phyloP scores from a whole-genome alignment of 306 rosid genomes.

The Vicia faba region DNA sequence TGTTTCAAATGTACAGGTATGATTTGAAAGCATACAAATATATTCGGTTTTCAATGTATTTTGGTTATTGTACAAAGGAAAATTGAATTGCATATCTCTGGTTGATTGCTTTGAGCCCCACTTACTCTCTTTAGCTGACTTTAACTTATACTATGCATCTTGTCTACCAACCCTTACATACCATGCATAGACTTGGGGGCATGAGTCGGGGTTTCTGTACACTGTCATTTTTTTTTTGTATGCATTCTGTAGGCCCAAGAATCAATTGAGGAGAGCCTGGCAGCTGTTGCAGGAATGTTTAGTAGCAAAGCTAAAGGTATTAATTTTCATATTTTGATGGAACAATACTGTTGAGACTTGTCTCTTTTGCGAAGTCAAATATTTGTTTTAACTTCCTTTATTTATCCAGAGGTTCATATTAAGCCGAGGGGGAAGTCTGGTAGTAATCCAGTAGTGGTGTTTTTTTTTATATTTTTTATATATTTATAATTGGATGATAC shows the following conservation, averaged over 20 bases:
- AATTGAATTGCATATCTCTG: slow-evolving; percentile 21
- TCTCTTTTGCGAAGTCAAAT: slow-evolving; percentile 23
- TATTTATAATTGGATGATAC: slow-evolving; percentile 5
- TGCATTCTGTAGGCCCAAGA: slow-evolving; percentile 69
- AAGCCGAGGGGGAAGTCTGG: slow-evolving; percentile 19
- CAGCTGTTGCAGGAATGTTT: slow-evolving; percentile 99
- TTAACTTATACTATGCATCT: slow-evolving; percentile 15
- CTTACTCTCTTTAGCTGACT: slow-evolving; percentile 27
- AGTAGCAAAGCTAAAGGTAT: slow-evolving; percentile 99
- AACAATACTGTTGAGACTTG: slow-evolving; percentile 12
- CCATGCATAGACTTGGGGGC: slow-evolving; percentile 13
- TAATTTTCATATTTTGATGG: slow-evolving; percentile 31
- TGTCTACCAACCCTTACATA: slow-evolving; percentile 8
- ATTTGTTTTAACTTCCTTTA: slow-evolving; percentile 17
- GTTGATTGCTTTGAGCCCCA: slow-evolving; percentile 29
- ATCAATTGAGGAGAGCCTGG: slow-evolving; percentile 92
- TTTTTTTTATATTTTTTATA: slow-evolving; percentile 21
- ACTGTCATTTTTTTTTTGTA: slow-evolving; percentile 25
- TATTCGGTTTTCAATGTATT: slow-evolving; percentile 16
- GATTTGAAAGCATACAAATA: slow-evolving; percentile 35
- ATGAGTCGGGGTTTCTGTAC: background rate
- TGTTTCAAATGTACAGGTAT: slow-evolving; percentile 85
- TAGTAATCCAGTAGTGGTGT: slow-evolving; percentile 5
- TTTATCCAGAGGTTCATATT: slow-evolving; percentile 1
- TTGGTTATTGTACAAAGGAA: slow-evolving; percentile 23